Evolutionary conservation across 345 rosid species (phyloP).

Genomic region (Dimocarpus longan): DNA sequence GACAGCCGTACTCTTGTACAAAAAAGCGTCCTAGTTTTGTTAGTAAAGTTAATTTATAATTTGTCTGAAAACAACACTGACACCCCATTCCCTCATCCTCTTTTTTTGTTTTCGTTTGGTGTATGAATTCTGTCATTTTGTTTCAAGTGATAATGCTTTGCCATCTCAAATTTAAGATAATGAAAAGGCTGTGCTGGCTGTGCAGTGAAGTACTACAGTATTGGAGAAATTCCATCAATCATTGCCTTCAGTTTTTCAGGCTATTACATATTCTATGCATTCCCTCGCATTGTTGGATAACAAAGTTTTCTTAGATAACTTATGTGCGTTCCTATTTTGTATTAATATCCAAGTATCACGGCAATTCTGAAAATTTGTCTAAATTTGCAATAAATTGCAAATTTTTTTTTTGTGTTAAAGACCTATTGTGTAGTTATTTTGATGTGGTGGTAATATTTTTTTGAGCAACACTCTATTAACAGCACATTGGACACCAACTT

Average conservation of each 20-base stretch:
- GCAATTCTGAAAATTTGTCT: not conserved
- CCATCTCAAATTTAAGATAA: not conserved
- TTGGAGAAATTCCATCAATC: not conserved
- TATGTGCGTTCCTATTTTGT: no score
- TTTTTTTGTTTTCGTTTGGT: not conserved
- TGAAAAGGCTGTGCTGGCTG: not conserved
- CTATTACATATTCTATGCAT: not conserved
- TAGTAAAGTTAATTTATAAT: not conserved
- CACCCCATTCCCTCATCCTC: not conserved
- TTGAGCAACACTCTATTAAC: no score
- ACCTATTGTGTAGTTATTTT: not conserved
- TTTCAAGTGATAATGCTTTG: not conserved
- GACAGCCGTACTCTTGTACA: not conserved
- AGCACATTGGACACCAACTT: not conserved
- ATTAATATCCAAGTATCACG: no score
- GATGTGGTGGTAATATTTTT: not conserved
- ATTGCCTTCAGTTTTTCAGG: not conserved
- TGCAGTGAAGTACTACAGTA: not conserved
- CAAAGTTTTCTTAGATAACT: not conserved
- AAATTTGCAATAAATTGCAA: not conserved
- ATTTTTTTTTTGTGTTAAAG: not conserved
- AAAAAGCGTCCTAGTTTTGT: not conserved
- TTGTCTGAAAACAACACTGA: not conserved
- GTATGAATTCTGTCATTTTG: not conserved
- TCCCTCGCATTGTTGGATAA: not conserved